Conservation (phyloP, 768 basidiomycete species). For the Leccinellum luteum region DNA sequence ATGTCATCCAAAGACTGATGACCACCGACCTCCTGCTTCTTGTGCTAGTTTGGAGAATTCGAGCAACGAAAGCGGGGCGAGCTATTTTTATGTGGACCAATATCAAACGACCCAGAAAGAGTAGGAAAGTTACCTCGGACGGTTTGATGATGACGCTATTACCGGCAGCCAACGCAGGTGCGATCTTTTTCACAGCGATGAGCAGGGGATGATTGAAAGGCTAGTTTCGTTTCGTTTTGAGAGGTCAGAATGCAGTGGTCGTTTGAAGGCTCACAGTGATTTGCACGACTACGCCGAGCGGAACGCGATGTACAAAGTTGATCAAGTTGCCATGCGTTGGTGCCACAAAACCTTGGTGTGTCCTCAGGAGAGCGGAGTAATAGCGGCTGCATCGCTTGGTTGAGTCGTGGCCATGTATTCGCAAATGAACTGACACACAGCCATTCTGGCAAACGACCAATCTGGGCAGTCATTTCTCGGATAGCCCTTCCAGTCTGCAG, state of each 20-base stretch:
- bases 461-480: slow-evolving; percentile 79
- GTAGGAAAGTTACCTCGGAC: slow-evolving; percentile 51
- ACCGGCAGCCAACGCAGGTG: slow-evolving; percentile 80
- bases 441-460: slow-evolving; percentile 82
- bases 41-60: slow-evolving; percentile 67
- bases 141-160: slow-evolving; percentile 84
- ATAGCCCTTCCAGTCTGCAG: slow-evolving; percentile 80
- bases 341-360: slow-evolving; percentile 63
- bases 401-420: background rate
- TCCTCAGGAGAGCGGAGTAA: slow-evolving; percentile 70
- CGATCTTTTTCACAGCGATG: slow-evolving; percentile 87
- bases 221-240: slow-evolving; percentile 33
- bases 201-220: slow-evolving; percentile 90
- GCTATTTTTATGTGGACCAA: slow-evolving; percentile 32
- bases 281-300: slow-evolving; percentile 86
- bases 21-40: slow-evolving; percentile 60
- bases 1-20: background rate
- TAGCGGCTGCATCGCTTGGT: slow-evolving; percentile 53
- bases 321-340: slow-evolving; percentile 78
- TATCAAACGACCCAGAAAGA: background rate
- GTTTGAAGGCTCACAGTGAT: slow-evolving; percentile 57
- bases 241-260: background rate
- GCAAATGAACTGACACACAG: slow-evolving; percentile 47
- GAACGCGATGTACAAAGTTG: slow-evolving; percentile 76
- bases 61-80: slow-evolving; percentile 77